Percentiles rank a stretch among this genome's conserved stretches.
phyloP scores from a whole-genome alignment of 2,329 filamentous ascomycete species.

The Arachnomyces sp. region DNA sequence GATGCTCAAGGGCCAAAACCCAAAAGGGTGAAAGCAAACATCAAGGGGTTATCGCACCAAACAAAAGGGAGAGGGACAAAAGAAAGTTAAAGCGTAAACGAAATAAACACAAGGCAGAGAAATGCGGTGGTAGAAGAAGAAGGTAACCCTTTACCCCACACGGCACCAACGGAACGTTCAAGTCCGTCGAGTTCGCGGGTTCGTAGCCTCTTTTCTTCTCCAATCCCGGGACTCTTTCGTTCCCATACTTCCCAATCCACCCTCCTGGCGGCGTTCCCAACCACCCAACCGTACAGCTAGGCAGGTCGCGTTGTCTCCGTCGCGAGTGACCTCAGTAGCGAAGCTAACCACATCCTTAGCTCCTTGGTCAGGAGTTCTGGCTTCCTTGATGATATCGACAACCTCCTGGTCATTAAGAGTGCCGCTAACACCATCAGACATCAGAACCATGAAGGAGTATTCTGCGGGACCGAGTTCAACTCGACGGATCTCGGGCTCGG shows the following conservation, averaged over 20 bases:
- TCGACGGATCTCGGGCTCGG: slow-evolving; percentile 80
- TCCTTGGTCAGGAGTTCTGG: slow-evolving; percentile 80
- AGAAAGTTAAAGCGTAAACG: neutral
- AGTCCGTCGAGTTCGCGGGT: slow-evolving; percentile 64
- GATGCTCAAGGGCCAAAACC: too few relatives aligned
- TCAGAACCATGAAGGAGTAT: slow-evolving; percentile 80
- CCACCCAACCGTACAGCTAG: slow-evolving; percentile 57
- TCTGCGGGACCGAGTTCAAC: slow-evolving; percentile 74
- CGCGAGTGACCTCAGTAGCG: slow-evolving; percentile 71
- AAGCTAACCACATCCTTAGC: slow-evolving; percentile 73
- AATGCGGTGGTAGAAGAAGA: neutral
- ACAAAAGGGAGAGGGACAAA: too few relatives aligned
- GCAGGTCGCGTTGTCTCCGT: slow-evolving; percentile 58
- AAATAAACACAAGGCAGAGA: neutral
- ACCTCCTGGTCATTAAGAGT: slow-evolving; percentile 88
- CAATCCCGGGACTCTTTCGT: slow-evolving; percentile 89
- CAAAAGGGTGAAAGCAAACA: too few relatives aligned
- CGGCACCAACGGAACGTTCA: slow-evolving; percentile 20
- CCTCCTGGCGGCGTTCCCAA: slow-evolving; percentile 61
- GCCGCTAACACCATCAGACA: slow-evolving; percentile 83
- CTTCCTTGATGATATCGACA: slow-evolving; percentile 91
- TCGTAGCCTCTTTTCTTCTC: slow-evolving; percentile 68
- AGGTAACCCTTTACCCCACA: neutral
- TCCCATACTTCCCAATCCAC: slow-evolving; percentile 78
- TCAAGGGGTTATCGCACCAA: too few relatives aligned